Conservation (phyloP, 257 asterid genomes). For the Eustoma russellianum region DNA sequence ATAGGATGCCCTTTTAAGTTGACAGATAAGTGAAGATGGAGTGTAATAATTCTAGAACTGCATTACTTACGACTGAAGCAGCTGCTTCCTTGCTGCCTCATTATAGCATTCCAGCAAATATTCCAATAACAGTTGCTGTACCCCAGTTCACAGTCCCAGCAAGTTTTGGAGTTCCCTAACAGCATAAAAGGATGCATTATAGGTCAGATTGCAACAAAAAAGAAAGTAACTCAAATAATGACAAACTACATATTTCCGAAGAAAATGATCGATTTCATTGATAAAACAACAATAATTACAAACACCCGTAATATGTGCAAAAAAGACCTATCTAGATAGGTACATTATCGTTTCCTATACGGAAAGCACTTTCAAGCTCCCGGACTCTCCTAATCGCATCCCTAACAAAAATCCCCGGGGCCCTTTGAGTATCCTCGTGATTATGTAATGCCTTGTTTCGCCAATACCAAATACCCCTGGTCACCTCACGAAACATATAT, state of each 20-base stretch:
- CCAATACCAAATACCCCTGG: no score
- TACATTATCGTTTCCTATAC: no score
- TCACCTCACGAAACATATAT: no score
- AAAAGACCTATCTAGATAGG: no score
- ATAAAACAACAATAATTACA: not conserved
- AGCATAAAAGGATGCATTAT: not conserved
- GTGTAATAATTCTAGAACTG: not conserved
- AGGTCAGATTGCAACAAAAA: not conserved
- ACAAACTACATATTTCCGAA: not conserved
- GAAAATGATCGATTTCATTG: no score
- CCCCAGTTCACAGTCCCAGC: conserved; percentile 91
- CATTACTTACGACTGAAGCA: conserved; percentile 81
- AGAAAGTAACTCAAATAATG: not conserved
- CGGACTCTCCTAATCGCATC: no score
- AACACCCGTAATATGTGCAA: not conserved
- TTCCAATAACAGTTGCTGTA: conserved; percentile 73
- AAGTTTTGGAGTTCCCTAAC: conserved; percentile 40
- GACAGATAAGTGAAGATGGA: no score
- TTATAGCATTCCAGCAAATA: conserved; percentile 87
- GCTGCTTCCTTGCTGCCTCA: conserved; percentile 99
- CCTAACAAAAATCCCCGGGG: no score
- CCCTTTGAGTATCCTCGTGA: no score
- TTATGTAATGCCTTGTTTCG: no score
- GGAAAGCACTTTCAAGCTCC: no score
- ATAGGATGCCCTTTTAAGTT: no score